Percentiles rank a stretch among this genome's conserved stretches.
phyloP scores from a whole-genome alignment of 2,329 filamentous ascomycete species.

The Exophiala bonariae region DNA sequence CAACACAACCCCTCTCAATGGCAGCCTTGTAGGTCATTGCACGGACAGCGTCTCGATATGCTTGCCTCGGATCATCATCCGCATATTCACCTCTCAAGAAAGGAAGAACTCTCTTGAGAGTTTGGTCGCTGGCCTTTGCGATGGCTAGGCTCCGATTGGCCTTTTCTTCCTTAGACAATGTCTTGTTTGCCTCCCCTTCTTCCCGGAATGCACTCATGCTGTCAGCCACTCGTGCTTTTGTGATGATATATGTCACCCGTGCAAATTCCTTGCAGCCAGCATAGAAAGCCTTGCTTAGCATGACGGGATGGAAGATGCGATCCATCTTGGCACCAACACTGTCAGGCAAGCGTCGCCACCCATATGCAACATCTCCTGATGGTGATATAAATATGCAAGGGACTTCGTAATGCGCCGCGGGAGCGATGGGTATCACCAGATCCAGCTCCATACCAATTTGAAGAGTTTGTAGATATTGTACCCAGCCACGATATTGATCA shows the following conservation, averaged over 20 bases:
- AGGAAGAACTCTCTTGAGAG: slow-evolving; percentile 13
- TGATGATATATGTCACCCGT: slow-evolving; percentile 15
- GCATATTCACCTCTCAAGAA: slow-evolving; percentile 20
- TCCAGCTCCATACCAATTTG: slow-evolving; percentile 9
- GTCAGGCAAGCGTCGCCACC: slow-evolving; percentile 22
- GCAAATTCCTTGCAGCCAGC: slow-evolving; percentile 20
- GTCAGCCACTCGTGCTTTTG: slow-evolving; percentile 15
- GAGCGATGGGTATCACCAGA: slow-evolving; percentile 18
- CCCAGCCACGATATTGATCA: slow-evolving; percentile 3
- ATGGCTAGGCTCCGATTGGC: slow-evolving; percentile 2
- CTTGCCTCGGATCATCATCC: slow-evolving; percentile 12
- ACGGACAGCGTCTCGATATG: slow-evolving; percentile 18
- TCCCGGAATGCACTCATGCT: slow-evolving; percentile 5
- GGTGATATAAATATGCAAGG: slow-evolving; percentile 19
- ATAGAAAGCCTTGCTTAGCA: slow-evolving; percentile 21
- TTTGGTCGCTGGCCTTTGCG: slow-evolving; percentile 7
- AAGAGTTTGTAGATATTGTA: background rate
- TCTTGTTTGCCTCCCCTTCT: background rate
- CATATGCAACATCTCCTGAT: slow-evolving; percentile 8
- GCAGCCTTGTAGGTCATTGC: slow-evolving; percentile 22
- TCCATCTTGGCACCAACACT: slow-evolving; percentile 23
- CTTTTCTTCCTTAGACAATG: slow-evolving; percentile 13
- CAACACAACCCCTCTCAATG: slow-evolving; percentile 15
- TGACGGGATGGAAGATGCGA: slow-evolving; percentile 22
- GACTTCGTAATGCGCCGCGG: slow-evolving; percentile 23